Evolutionary conservation across 208 protist genomes (phyloP).

Genomic region (Wallacemonas collosoma): DNA sequence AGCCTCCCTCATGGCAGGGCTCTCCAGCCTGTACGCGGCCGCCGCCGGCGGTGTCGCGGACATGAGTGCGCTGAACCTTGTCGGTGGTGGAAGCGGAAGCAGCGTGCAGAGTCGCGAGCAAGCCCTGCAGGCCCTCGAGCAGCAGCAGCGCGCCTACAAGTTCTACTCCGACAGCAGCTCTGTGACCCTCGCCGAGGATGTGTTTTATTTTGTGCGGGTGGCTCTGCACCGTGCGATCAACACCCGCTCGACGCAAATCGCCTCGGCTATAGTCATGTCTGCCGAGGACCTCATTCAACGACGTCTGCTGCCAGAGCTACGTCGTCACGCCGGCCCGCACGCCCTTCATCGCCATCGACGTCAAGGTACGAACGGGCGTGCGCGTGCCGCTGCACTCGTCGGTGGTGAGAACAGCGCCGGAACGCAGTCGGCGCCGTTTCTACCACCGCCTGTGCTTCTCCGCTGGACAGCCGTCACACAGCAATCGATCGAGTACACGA

Average conservation of each 20-base stretch:
- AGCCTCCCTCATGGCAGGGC: constrained; percentile 58
- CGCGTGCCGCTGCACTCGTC: too few species aligned
- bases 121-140: constrained; percentile 6
- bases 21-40: constrained; percentile 60
- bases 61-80: constrained; percentile 27
- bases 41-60: constrained; percentile 35
- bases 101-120: not conserved
- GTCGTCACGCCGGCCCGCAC: constrained; percentile 29
- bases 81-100: constrained; percentile 5
- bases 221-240: constrained; percentile 76
- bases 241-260: constrained; percentile 83
- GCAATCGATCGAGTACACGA: constrained; percentile 47
- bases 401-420: too few species aligned
- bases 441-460: constrained; percentile 43
- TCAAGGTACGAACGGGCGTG: not conserved
- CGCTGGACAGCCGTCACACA: constrained; percentile 60
- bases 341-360: constrained; percentile 1
- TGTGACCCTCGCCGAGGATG: constrained; percentile 75
- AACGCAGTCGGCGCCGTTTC: constrained; percentile 8
- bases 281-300: constrained; percentile 61
- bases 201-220: constrained; percentile 87
- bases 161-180: constrained; percentile 40
- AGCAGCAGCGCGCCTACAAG: constrained; percentile 23
- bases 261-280: constrained; percentile 75
- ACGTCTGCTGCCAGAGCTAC: constrained; percentile 50